These are phyloP conservation scores for Phaeosphaeriaceae sp. DNA, from an alignment of 2,329 filamentous ascomycete species.

Conservation along the genomic window DNA sequence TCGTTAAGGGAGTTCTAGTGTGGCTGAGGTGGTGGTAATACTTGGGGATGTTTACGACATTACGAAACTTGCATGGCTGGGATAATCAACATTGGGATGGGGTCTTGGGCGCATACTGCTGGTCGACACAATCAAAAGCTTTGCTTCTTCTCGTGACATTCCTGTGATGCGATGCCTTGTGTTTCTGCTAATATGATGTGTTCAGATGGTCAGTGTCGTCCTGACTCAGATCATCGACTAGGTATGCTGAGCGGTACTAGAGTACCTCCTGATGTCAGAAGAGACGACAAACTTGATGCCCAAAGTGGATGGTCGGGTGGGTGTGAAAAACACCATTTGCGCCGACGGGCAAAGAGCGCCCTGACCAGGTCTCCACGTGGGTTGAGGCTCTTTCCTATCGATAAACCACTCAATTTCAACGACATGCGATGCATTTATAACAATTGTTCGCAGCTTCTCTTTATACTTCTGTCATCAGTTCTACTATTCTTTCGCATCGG, in stretches of 20 bases:
- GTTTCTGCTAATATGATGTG: slow-evolving; percentile 27
- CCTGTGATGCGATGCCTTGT: slow-evolving; percentile 16
- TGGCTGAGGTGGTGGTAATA: slow-evolving; percentile 1
- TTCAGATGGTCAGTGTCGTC: neutral
- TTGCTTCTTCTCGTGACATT: slow-evolving; percentile 30
- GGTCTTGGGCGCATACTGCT: slow-evolving; percentile 26
- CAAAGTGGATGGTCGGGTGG: neutral
- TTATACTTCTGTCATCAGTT: neutral
- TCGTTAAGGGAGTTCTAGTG: slow-evolving; percentile 37
- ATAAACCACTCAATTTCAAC: slow-evolving; percentile 26
- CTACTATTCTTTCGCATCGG: neutral
- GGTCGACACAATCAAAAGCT: slow-evolving; percentile 29
- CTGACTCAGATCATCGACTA: too few species aligned
- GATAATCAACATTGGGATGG: slow-evolving; percentile 28
- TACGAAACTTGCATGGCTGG: slow-evolving; percentile 26
- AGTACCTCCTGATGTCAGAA: neutral
- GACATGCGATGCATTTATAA: slow-evolving; percentile 12
- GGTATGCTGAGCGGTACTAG: too few species aligned
- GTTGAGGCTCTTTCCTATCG: slow-evolving; percentile 21
- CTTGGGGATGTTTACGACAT: slow-evolving; percentile 20
- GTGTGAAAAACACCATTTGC: slow-evolving; percentile 8
- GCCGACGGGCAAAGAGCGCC: slow-evolving; percentile 8
- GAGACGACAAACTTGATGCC: neutral
- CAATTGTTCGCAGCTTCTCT: neutral
- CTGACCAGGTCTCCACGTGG: slow-evolving; percentile 18